phyloP scores from a whole-genome alignment of 306 rosid genomes.

The Clitoria ternatea region DNA sequence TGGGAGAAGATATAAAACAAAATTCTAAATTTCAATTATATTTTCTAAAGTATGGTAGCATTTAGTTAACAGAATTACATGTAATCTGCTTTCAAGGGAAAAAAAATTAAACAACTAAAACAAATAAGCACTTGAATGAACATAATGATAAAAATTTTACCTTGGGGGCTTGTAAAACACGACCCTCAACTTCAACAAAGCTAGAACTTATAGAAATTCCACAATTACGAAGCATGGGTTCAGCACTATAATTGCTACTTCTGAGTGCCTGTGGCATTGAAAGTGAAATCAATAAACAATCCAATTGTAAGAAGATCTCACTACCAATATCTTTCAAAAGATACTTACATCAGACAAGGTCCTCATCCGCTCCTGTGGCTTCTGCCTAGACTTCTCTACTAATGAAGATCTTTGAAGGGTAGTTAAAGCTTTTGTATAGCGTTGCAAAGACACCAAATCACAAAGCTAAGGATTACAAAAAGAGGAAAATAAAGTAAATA shows the following conservation, averaged over 20 bases:
- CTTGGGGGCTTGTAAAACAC: slow-evolving; percentile 83
- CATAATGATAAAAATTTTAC: slow-evolving; percentile 29
- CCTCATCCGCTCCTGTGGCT: slow-evolving; percentile 83
- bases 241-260: slow-evolving; percentile 60
- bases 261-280: slow-evolving; percentile 56
- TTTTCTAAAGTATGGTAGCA: no score
- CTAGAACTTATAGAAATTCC: slow-evolving; percentile 46
- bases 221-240: slow-evolving; percentile 67
- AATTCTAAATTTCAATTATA: no score
- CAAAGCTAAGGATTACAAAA: slow-evolving; percentile 51
- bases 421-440: slow-evolving; percentile 77
- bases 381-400: slow-evolving; percentile 92
- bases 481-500: background rate
- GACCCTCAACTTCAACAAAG: slow-evolving; percentile 82
- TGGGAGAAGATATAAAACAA: background rate
- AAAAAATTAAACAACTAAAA: background rate
- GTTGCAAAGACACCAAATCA: slow-evolving; percentile 73
- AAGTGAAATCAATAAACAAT: background rate
- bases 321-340: background rate
- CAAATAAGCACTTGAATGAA: background rate
- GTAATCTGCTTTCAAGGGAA: background rate
- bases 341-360: slow-evolving; percentile 59
- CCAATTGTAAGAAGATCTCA: background rate
- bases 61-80: no score
- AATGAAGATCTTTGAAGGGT: slow-evolving; percentile 78